Evolutionary conservation across 805 yeast genomes (phyloP).

Genomic region (Saccharomyces mikatae): DNA sequence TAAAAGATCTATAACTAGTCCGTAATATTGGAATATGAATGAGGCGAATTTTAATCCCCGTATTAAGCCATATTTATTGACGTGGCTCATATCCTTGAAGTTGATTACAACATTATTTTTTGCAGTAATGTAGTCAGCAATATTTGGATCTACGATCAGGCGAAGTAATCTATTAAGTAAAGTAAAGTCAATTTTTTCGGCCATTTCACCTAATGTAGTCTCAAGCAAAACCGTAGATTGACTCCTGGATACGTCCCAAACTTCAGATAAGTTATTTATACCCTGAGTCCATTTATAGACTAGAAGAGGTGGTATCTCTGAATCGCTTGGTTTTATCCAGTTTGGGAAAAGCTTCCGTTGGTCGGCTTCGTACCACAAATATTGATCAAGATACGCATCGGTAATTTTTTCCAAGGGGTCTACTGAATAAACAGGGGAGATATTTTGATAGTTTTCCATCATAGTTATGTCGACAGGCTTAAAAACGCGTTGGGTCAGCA

Average conservation of each 20-base stretch:
- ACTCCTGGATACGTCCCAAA: conserved; percentile 75
- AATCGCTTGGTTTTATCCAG: conserved; percentile 93
- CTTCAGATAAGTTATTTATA: conserved; percentile 62
- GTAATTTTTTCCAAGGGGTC: conserved; percentile 93
- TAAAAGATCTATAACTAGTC: conserved; percentile 72
- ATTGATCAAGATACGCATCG: conserved; percentile 93
- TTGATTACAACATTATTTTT: conserved; percentile 76
- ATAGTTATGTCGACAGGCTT: conserved; percentile 80
- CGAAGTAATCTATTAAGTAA: conserved; percentile 73
- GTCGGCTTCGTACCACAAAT: conserved; percentile 92
- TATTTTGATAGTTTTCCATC: conserved; percentile 82
- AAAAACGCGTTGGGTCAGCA: conserved; percentile 84
- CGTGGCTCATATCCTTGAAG: conserved; percentile 92
- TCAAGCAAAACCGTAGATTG: conserved; percentile 81
- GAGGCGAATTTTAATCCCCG: conserved; percentile 88
- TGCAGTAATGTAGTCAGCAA: conserved; percentile 91
- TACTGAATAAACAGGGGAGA: conserved; percentile 77
- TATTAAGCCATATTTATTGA: conserved; percentile 78
- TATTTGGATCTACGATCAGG: conserved; percentile 75
- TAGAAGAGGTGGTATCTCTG: conserved; percentile 84
- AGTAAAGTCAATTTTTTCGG: conserved; percentile 85
- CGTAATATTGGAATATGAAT: conserved; percentile 84
- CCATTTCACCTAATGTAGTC: conserved; percentile 56
- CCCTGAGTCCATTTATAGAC: conserved; percentile 95
- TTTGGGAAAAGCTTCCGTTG: conserved; percentile 81